Base-by-base conservation (phyloP, 176 grass and related monocot genomes). In the Phoenix roebelenii region DNA sequence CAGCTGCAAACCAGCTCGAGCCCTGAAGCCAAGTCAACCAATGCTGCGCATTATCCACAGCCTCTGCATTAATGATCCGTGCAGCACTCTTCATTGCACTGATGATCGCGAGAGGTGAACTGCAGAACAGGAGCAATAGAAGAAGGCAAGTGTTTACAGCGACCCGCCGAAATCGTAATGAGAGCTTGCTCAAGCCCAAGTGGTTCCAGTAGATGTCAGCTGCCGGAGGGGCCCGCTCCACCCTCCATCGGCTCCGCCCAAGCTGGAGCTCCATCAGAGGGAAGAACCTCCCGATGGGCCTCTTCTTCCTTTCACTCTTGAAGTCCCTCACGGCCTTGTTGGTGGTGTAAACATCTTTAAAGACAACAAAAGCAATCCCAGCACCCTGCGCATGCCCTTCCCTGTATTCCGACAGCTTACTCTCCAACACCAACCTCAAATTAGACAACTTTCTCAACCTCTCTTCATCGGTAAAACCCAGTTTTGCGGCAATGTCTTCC, bases 161-260 rank as follows among this genome's bases (percentile, higher is more conserved):
- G 25, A 92, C 70, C 16, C 88, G 77, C 60, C 93, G 79, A 65
- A 98, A 29, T 44, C 68, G 54, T 29, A 85, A 77, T 15, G 93
- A 98, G 15, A 84, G 64, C 63, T 92, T 98, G 76, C 59, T 89
- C 71, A 89, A 76, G 52, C 93, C 93, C 32, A 98, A 82, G 64
- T 98, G 84, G 39, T 85, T 98, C 93, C 93, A 98, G 81, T 98
- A 98, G 25, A 98, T 92, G 68, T 98, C 93, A 72, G 80, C 85
- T 26, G 93, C 87, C 0, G 84, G 93, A 3, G 93, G 87, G 0
- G 93, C 93, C 80, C 93, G 81, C 77, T 98, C 93, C 19, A 98
- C 87, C 30, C 75, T 79, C 93, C 93, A 98, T 23, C 84, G 53
- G 68, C 81, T 98, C 55, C 87, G 63, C 59, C 82, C 93, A 1